Evolutionary conservation across 495 filamentous ascomycete genomes (phyloP), one percentile per base, ranked within the genome.

Genomic region (Neurospora discreta): DNA sequence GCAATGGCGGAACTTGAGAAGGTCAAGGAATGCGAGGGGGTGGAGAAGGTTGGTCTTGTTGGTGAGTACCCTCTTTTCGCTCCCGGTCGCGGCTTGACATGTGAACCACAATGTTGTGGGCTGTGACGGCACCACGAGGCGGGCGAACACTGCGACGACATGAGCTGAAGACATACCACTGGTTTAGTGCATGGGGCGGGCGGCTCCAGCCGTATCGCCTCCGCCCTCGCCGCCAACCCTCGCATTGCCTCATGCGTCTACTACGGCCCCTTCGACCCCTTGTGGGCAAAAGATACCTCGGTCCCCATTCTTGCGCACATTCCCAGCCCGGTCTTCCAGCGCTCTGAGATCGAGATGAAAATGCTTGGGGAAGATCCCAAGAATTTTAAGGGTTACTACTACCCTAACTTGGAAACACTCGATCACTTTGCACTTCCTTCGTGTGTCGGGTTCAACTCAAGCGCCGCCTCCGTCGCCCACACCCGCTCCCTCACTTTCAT

Each of bases 401-500:
- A 87, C 72, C 75, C 81, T 0, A 38, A 68, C 13, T 76, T 77
- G 0, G 68, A 43, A 2, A 60, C 43, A 5, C 76, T 75, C 0
- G 68, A 46, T 8, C 68, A 73, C 0, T 87, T 86, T 75, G 73
- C 79, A 30, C 73, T 85, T 30, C 86, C 87, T 8, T 74, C 78
- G 0, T 78, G 84, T 36, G 26, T 71, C 5, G 69, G 80, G 43
- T 88, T 84, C 73, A 75, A 80, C 52, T 69, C 79, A 36, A 73
- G 74, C 18, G 69, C 81, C 0, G 85, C 83, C 16, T 72, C 78
- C 7, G 74, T 88, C 3, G 78, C 84, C 9, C 87, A 89, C 78
- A 87, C 87, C 39, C 79, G 87, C 1, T 83, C 75, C 44, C 78
- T 89, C 11, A 39, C 79, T 3, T 88, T 88, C 74, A 73, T 89